phyloP scores from a whole-genome alignment of 331 rosid genomes.

The Malus hybrid region DNA sequence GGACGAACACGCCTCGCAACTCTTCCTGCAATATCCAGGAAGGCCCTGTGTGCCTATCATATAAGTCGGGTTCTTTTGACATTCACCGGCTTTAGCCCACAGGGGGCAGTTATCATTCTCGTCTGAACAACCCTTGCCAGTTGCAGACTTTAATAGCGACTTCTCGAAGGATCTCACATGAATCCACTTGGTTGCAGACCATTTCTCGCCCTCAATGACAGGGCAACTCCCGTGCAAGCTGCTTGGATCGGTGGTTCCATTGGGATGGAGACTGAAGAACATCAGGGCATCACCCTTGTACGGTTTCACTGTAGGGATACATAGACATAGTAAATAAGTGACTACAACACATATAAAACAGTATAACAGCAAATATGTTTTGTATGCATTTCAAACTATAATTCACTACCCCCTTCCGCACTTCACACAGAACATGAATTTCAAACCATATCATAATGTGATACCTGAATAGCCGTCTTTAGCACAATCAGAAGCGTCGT shows the following conservation, averaged over 20 bases:
- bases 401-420: neutral
- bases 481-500: slow-evolving; percentile 71
- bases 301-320: slow-evolving; percentile 58
- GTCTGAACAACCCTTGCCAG: slow-evolving; percentile 43
- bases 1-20: slow-evolving; percentile 64
- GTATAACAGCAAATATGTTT: neutral
- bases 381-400: neutral
- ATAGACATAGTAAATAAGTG: neutral
- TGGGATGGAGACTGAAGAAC: slow-evolving; percentile 87
- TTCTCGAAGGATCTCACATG: slow-evolving; percentile 71
- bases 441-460: neutral
- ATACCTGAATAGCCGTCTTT: slow-evolving; percentile 78
- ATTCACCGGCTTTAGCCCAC: slow-evolving; percentile 81
- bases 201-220: slow-evolving; percentile 86
- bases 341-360: neutral
- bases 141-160: neutral
- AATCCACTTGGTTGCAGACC: slow-evolving; percentile 99
- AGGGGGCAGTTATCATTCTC: slow-evolving; percentile 45
- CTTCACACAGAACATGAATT: neutral
- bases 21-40: slow-evolving; percentile 67
- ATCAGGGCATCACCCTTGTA: slow-evolving; percentile 84
- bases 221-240: slow-evolving; percentile 99
- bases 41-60: slow-evolving; percentile 58
- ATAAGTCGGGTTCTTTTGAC: slow-evolving; percentile 67
- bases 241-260: slow-evolving; percentile 44